Evolutionary conservation across 2,329 filamentous ascomycete genomes (phyloP).

Genomic region (Fusarium nematophilum): DNA sequence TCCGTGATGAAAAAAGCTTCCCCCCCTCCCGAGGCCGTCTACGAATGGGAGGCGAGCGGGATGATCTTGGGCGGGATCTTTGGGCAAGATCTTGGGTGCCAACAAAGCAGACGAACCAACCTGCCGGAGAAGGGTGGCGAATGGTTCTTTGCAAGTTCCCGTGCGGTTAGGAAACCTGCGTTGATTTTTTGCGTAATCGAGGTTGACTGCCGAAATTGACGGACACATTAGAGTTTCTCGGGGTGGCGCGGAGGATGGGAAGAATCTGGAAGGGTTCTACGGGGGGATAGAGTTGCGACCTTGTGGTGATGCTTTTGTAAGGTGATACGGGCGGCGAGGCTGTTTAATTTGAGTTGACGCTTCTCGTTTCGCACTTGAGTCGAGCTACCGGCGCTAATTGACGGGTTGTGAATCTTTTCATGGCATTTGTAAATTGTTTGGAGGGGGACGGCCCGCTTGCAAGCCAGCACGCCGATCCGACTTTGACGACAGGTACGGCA

Average conservation of each 20-base stretch:
- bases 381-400: neutral
- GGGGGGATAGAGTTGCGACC: too few species aligned
- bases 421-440: too few species aligned
- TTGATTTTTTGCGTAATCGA: neutral
- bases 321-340: neutral
- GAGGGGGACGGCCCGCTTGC: constrained; percentile 10
- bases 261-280: constrained; percentile 1
- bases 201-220: constrained; percentile 4
- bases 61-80: constrained; percentile 22
- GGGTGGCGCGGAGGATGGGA: neutral
- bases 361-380: neutral
- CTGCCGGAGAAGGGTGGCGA: constrained; percentile 20
- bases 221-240: neutral
- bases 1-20: constrained; percentile 8
- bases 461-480: neutral
- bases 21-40: neutral
- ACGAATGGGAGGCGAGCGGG: constrained; percentile 30
- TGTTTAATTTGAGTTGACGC: neutral
- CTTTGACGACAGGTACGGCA: neutral
- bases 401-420: too few species aligned
- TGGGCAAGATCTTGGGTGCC: constrained; percentile 30
- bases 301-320: neutral
- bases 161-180: neutral
- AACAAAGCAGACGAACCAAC: constrained; percentile 31
- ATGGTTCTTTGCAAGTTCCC: neutral